Evolutionary conservation across 1,139 yeast genomes (phyloP).

Genomic region (Spathaspora jeffriesii): DNA sequence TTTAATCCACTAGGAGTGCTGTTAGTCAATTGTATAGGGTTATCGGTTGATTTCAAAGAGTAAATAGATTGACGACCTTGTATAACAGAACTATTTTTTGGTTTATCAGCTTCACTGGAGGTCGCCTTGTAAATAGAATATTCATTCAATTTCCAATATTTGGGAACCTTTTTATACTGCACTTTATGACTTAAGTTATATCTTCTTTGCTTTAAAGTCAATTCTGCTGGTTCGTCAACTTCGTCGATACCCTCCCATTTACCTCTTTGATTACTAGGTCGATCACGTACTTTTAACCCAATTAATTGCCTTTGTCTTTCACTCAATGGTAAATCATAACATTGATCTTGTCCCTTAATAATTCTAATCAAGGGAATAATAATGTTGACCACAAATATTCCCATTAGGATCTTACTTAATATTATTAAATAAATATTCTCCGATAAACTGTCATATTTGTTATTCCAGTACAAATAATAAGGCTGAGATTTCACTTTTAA

Average conservation of each 20-base stretch:
- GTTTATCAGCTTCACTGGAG: neutral
- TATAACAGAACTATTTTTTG: neutral
- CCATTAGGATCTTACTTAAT: constrained; percentile 8
- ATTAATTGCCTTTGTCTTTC: constrained; percentile 35
- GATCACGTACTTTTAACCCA: constrained; percentile 23
- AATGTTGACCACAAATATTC: constrained; percentile 10
- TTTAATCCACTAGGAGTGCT: neutral
- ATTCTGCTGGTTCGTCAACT: constrained; percentile 13
- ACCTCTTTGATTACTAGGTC: constrained; percentile 1
- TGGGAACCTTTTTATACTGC: constrained; percentile 11
- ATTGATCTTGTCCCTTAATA: constrained; percentile 37
- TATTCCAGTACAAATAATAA: constrained; percentile 4
- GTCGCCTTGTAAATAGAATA: constrained; percentile 7
- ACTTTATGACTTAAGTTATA: constrained; percentile 12
- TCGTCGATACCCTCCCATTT: constrained; percentile 7
- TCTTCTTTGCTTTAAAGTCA: constrained; percentile 14
- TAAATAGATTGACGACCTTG: constrained; percentile 3
- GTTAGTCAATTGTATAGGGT: neutral
- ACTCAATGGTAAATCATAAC: constrained; percentile 42
- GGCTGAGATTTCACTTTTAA: constrained; percentile 10
- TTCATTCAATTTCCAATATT: constrained; percentile 11
- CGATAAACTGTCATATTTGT: constrained; percentile 5
- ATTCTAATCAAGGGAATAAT: constrained; percentile 20
- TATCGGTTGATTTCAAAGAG: constrained; percentile 2
- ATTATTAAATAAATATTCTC: constrained; percentile 10